A percentile compares a stretch with the other conserved stretches of the same genome.
Evolutionary conservation across 129 eudicot genomes (phyloP).

Genomic region (Daucus carota): DH1_v3.0 NC_030388.2:17804001-17804500

Average conservation of each 20-base stretch:
- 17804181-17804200: constrained; percentile 81
- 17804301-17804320: constrained; percentile 18
- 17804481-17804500: constrained; percentile 6
- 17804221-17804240: constrained; percentile 79
- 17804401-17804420: constrained; percentile 22
- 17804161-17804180: constrained; percentile 84
- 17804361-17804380: constrained; percentile 57
- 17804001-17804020: neutral
- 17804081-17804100: constrained; percentile 21
- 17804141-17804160: constrained; percentile 86
- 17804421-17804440: neutral
- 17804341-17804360: constrained; percentile 48
- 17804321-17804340: constrained; percentile 26
- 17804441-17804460: neutral
- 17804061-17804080: constrained; percentile 24
- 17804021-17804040: constrained; percentile 29
- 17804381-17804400: constrained; percentile 30
- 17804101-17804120: constrained; percentile 65
- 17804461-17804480: constrained; percentile 9
- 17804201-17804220: constrained; percentile 84
- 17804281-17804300: constrained; percentile 25
- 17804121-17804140: constrained; percentile 74
- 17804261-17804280: constrained; percentile 80
- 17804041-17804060: constrained; percentile 38
- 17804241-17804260: constrained; percentile 84